Percentiles rank a stretch among this genome's conserved stretches.
phyloP scores from a whole-genome alignment of 805 yeast genomes.

The Pichia sporocuriosa region DNA sequence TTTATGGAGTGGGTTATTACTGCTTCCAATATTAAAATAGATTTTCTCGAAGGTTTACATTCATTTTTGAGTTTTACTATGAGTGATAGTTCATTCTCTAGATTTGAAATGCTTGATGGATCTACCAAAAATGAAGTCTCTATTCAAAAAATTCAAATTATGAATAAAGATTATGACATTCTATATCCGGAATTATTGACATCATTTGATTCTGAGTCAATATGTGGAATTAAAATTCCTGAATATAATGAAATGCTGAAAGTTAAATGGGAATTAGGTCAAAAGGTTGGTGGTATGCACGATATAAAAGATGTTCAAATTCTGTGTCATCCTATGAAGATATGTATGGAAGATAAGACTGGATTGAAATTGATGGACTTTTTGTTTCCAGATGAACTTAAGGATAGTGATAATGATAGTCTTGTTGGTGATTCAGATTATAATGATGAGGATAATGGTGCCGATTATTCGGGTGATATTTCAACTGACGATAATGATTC shows the following conservation, averaged over 20 bases:
- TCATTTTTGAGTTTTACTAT: conserved; percentile 60
- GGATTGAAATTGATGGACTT: conserved; percentile 58
- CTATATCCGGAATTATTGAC: conserved; percentile 66
- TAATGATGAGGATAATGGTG: conserved; percentile 2
- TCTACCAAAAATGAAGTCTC: conserved; percentile 56
- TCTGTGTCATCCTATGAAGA: conserved; percentile 54
- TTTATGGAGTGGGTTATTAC: conserved; percentile 51
- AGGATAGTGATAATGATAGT: not conserved
- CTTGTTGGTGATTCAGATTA: conserved; percentile 1
- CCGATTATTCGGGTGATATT: too few relatives aligned
- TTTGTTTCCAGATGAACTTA: conserved; percentile 48
- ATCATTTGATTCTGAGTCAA: conserved; percentile 30
- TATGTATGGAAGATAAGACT: conserved; percentile 68
- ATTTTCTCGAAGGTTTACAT: conserved; percentile 54
- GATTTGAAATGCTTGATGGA: conserved; percentile 60
- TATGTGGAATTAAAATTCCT: conserved; percentile 14
- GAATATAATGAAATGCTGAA: conserved; percentile 32
- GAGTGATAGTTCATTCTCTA: conserved; percentile 50
- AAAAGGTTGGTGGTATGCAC: conserved; percentile 88
- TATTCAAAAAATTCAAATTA: conserved; percentile 59
- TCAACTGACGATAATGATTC: not conserved
- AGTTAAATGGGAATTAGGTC: conserved; percentile 70
- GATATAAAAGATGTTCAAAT: conserved; percentile 62
- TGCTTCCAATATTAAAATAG: conserved; percentile 67
- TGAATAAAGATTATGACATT: conserved; percentile 52